Percentiles rank a stretch among this genome's conserved stretches.
These are phyloP conservation scores for Rhynchospora tenuis DNA, from an alignment of 176 grass and related monocot species.

Conservation along the genomic window DNA sequence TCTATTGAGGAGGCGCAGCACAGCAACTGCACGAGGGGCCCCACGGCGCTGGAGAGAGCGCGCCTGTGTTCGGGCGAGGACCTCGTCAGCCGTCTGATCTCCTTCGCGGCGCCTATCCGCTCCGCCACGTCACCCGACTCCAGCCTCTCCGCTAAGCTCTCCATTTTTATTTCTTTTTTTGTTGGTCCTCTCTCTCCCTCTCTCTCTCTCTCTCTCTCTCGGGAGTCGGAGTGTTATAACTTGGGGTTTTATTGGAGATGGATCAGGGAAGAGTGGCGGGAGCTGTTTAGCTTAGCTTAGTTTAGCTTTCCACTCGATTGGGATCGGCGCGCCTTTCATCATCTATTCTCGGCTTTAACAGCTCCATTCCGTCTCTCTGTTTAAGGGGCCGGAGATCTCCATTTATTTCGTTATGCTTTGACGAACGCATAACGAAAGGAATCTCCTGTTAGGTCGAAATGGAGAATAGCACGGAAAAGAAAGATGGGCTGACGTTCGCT, in stretches of 20 bases:
- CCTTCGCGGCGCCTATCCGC: conserved; percentile 47
- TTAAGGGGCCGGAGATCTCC: too few species aligned
- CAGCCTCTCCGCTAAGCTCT: conserved; percentile 40
- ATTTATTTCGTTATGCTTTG: not conserved
- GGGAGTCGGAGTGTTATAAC: not conserved
- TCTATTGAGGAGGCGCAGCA: conserved; percentile 3
- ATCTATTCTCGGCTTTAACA: too few species aligned
- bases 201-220: not conserved
- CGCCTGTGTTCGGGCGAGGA: conserved; percentile 62
- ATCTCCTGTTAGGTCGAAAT: not conserved
- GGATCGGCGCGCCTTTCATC: not conserved
- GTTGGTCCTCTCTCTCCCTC: not conserved
- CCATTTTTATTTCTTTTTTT: not conserved
- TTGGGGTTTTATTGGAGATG: conserved; percentile 11
- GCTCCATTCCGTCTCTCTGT: too few species aligned
- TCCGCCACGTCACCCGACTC: conserved; percentile 42
- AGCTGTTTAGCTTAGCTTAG: not conserved
- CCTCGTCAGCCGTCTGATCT: conserved; percentile 72
- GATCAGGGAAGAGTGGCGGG: conserved; percentile 6
- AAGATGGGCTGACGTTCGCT: not conserved
- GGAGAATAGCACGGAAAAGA: not conserved
- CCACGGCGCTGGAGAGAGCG: conserved; percentile 52
- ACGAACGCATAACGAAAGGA: not conserved
- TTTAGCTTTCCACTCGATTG: not conserved
- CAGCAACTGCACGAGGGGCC: conserved; percentile 86